Evolutionary conservation across 2,329 filamentous ascomycete species (phyloP), one percentile per base, ranked within the genome.

Genomic region (Piedraia hortae): DNA sequence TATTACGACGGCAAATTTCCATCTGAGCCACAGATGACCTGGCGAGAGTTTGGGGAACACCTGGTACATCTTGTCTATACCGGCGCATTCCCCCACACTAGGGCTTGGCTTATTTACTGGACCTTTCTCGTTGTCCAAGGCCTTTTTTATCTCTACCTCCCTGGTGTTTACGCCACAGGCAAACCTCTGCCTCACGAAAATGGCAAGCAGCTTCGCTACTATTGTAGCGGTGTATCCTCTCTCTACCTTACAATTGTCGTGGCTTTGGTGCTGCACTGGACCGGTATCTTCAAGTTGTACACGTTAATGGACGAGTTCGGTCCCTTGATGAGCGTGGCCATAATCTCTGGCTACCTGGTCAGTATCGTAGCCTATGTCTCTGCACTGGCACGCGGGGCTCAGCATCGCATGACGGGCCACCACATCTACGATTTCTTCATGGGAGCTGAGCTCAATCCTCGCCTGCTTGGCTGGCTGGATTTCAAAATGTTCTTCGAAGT

Each of bases 401-500:
- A 85, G 41, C 78, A 93, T 46, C 72, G 82, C 31, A 91, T 93
- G 78, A 89, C 77, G 4, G 74, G 73, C 17, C 59, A 65, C 35
- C 60, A 57, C 20, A 50, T 85, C 36, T 82, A 85, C 44, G 75
- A 88, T 50, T 85, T 85, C 48, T 88, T 85, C 54, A 78, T 85
- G 63, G 75, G 75, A 24, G 70, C 72, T 7, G 75, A 88, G 50
- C 55, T 88, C 24, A 85, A 88, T 50, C 75, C 75, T 4, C 60
- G 75, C 33, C 62, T 91, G 35, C 45, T 45, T 40, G 69, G 67
- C 25, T 67, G 75, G 34, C 50, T 88, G 22, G 75, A 88, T 47
- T 75, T 85, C 52, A 88, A 88, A 52, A 85, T 88, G 75, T 90
- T 90, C 51, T 85, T 77, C 39, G 78, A 90, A 45, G 77, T 90